Conservation (phyloP, 176 grass and related monocot species). For the Oryza meyeriana region DNA sequence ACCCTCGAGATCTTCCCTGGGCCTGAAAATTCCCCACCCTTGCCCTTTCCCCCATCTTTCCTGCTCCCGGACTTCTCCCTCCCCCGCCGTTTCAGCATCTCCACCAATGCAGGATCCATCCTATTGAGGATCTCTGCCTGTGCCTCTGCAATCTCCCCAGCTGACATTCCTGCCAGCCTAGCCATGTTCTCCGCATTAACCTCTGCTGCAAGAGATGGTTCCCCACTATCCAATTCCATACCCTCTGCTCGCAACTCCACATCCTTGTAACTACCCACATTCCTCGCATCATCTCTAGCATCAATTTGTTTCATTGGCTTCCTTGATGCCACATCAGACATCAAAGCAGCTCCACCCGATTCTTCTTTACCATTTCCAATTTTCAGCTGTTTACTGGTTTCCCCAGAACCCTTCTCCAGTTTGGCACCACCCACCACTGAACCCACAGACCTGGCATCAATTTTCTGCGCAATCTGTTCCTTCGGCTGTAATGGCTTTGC, state of each 20-base stretch:
- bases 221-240: constrained; percentile 28
- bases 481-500: constrained; percentile 18
- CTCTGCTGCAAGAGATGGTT: constrained; percentile 48
- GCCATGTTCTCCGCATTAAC: constrained; percentile 66
- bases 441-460: not conserved
- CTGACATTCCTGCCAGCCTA: constrained; percentile 75
- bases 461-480: constrained; percentile 14
- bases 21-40: constrained; percentile 9
- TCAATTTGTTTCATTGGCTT: not conserved
- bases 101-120: constrained; percentile 70
- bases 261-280: not conserved
- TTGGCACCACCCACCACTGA: not conserved
- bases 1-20: constrained; percentile 18
- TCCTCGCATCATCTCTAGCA: not conserved
- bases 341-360: constrained; percentile 3
- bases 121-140: constrained; percentile 74
- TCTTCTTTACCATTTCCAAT: not conserved
- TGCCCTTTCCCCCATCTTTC: constrained; percentile 24
- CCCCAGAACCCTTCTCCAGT: not conserved
- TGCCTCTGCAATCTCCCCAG: constrained; percentile 78
- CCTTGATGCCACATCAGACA: constrained; percentile 4
- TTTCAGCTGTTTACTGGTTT: not conserved
- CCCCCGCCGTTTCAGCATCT: constrained; percentile 61
- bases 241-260: not conserved
- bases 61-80: constrained; percentile 40